These are phyloP conservation scores for Diaporthe australafricana DNA, from an alignment of 2,329 filamentous ascomycete species.

Conservation along the genomic window DNA sequence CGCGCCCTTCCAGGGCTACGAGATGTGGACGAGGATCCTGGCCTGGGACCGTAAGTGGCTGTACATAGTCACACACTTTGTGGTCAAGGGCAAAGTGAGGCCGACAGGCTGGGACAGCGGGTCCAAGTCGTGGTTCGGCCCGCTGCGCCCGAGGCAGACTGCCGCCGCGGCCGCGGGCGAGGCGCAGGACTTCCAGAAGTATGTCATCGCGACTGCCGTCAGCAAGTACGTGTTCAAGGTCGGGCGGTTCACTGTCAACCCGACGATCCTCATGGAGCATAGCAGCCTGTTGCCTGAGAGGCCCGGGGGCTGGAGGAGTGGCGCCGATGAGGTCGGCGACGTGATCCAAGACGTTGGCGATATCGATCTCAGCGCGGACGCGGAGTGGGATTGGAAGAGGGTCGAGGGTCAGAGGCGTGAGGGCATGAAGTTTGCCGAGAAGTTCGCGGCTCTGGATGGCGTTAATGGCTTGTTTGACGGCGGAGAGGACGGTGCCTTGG, in stretches of 20 bases:
- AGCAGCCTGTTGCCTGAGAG: constrained; percentile 80
- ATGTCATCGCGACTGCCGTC: constrained; percentile 77
- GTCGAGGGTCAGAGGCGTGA: constrained; percentile 66
- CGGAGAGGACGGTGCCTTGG: constrained; percentile 63
- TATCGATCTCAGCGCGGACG: constrained; percentile 49
- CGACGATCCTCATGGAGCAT: constrained; percentile 78
- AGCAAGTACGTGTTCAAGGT: constrained; percentile 88
- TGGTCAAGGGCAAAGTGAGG: constrained; percentile 69
- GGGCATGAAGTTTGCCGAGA: constrained; percentile 65
- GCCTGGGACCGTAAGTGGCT: constrained; percentile 87
- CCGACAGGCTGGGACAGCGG: constrained; percentile 66
- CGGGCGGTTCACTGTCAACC: constrained; percentile 84
- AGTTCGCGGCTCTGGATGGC: constrained; percentile 69
- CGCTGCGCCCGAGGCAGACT: constrained; percentile 47
- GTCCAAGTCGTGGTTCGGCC: constrained; percentile 53
- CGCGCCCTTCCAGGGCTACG: constrained; percentile 74
- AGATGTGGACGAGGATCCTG: constrained; percentile 79
- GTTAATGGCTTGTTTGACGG: constrained; percentile 65
- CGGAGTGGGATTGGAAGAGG: constrained; percentile 68
- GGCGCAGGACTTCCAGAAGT: constrained; percentile 66
- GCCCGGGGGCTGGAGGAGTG: constrained; percentile 72
- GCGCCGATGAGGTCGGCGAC: constrained; percentile 54
- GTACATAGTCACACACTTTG: constrained; percentile 80
- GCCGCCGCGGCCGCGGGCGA: constrained; percentile 50
- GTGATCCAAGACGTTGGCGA: constrained; percentile 43